phyloP scores from a whole-genome alignment of 441 rosid genomes.

The Sinapis alba region DNA sequence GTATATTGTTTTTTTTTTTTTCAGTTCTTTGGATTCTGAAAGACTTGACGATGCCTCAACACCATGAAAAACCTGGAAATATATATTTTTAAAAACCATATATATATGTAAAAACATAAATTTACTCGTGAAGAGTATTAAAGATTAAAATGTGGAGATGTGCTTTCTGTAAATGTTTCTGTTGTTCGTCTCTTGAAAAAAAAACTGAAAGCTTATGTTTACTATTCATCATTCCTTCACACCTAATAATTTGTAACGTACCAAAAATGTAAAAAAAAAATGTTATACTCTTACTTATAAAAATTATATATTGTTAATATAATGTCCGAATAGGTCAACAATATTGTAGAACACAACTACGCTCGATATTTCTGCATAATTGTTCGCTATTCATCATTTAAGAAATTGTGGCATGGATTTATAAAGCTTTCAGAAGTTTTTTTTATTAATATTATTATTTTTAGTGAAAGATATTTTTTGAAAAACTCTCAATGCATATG shows the following conservation, averaged over 20 bases:
- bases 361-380: not conserved
- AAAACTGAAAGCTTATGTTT: constrained; percentile 32
- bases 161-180: constrained; percentile 39
- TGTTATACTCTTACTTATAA: not conserved
- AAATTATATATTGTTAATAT: not conserved
- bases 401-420: no score
- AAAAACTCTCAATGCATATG: no score
- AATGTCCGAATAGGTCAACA: constrained; percentile 4
- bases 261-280: not conserved
- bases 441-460: not conserved
- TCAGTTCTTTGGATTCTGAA: constrained; percentile 45
- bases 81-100: not conserved
- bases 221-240: constrained; percentile 21
- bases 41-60: constrained; percentile 15
- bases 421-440: not conserved
- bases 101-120: not conserved
- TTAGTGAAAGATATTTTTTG: not conserved
- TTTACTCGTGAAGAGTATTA: constrained; percentile 9
- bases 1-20: not conserved
- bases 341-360: constrained; percentile 2
- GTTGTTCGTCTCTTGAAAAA: constrained; percentile 7
- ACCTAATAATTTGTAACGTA: constrained; percentile 37
- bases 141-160: constrained; percentile 10
- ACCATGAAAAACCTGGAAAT: constrained; percentile 23
- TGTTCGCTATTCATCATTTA: no score